Evolutionary conservation across 2,329 filamentous ascomycete species (phyloP).

Genomic region (Cryphonectria nitschkei): DNA sequence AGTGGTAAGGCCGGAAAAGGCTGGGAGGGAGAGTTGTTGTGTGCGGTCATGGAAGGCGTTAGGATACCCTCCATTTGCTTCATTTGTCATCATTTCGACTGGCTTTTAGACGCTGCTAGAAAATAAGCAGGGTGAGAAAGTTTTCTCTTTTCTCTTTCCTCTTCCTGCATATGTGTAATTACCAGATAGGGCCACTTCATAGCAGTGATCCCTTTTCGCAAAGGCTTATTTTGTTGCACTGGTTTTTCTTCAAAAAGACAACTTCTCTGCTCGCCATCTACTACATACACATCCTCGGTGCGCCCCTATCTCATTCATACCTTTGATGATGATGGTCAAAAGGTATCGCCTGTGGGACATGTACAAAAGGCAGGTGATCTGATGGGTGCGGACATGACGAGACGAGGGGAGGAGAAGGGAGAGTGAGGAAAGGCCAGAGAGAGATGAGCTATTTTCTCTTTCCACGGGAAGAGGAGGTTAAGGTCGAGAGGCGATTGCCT

Average conservation of each 20-base stretch:
- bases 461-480: neutral
- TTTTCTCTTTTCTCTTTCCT: neutral
- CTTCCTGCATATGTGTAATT: neutral
- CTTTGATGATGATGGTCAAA: slow-evolving; percentile 1
- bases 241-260: neutral
- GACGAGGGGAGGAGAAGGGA: neutral
- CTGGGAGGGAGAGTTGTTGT: neutral
- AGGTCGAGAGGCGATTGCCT: neutral
- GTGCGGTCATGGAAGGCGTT: slow-evolving; percentile 24
- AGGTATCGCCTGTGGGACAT: neutral
- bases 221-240: neutral
- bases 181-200: slow-evolving; percentile 4
- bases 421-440: no score
- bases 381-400: neutral
- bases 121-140: neutral
- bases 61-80: slow-evolving; percentile 27
- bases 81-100: slow-evolving; percentile 11
- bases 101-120: slow-evolving; percentile 4
- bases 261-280: slow-evolving; percentile 8
- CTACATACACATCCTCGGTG: neutral
- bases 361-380: neutral
- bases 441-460: neutral
- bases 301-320: slow-evolving; percentile 7
- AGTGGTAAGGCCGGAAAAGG: slow-evolving; percentile 7
- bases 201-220: neutral